Conservation (phyloP, 352 stramenopile genomes). For the Globisporangium canariense region DNA sequence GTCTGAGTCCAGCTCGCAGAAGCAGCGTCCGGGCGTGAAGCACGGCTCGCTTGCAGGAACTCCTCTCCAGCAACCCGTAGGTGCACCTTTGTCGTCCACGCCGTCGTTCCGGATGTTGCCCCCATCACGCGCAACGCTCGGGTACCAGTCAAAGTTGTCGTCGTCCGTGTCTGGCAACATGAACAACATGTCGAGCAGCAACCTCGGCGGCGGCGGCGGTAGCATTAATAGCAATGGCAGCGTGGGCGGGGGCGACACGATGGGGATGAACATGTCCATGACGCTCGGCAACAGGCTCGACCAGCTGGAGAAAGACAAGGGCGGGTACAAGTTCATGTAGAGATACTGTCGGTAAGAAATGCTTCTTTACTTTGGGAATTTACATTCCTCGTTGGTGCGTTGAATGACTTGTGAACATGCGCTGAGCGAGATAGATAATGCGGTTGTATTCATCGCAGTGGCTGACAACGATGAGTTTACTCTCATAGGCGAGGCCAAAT, state of each 20-base stretch:
- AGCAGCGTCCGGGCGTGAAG: slow-evolving; percentile 14
- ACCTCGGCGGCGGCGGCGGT: slow-evolving; percentile 19
- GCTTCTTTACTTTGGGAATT: too few species aligned
- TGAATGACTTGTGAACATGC: too few species aligned
- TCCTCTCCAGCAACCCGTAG: slow-evolving; percentile 11
- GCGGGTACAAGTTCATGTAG: slow-evolving; percentile 28
- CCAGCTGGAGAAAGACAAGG: slow-evolving; percentile 70
- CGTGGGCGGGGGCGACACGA: slow-evolving; percentile 9
- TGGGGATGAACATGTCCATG: slow-evolving; percentile 21
- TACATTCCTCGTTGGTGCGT: too few species aligned
- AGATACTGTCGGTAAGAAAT: neutral
- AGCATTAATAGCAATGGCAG: slow-evolving; percentile 17
- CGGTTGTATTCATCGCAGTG: neutral
- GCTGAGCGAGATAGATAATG: slow-evolving; percentile 5
- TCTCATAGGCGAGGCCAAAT: neutral
- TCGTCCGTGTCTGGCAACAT: slow-evolving; percentile 31
- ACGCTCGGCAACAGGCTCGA: slow-evolving; percentile 71
- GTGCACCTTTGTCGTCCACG: slow-evolving; percentile 1
- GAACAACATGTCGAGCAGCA: slow-evolving; percentile 15
- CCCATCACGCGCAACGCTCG: slow-evolving; percentile 22
- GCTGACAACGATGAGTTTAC: neutral
- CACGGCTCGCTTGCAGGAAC: slow-evolving; percentile 17
- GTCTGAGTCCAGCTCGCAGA: neutral
- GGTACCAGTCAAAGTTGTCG: slow-evolving; percentile 20
- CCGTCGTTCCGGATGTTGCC: slow-evolving; percentile 19